Evolutionary conservation across 148 eudicot genomes (phyloP).

Genomic region (Gaultheria prostrata): DNA sequence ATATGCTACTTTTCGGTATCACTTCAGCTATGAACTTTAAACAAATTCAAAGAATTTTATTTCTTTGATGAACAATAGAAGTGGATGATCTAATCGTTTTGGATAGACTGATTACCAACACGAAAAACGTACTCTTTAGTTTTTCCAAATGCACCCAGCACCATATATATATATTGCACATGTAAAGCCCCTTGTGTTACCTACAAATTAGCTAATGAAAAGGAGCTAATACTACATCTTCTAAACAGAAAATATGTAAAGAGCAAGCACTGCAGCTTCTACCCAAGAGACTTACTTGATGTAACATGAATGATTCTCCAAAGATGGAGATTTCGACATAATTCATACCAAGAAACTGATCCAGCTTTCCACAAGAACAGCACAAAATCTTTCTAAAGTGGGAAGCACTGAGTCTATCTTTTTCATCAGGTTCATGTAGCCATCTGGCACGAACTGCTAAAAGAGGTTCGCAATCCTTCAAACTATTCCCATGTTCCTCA

Average conservation of each 20-base stretch:
- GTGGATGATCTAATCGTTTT: neutral
- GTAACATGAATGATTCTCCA: conserved; percentile 98
- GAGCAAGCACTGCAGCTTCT: neutral
- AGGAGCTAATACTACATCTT: neutral
- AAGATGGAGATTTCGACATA: conserved; percentile 75
- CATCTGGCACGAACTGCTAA: conserved; percentile 58
- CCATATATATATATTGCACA: neutral
- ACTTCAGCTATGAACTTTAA: neutral
- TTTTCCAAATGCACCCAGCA: neutral
- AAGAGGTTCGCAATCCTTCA: conserved; percentile 25
- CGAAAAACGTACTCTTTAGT: neutral
- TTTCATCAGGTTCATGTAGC: conserved; percentile 75
- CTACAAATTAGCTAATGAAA: neutral
- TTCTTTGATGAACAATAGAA: neutral
- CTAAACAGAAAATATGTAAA: neutral
- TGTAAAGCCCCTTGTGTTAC: neutral
- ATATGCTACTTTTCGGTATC: neutral
- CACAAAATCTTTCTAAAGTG: conserved; percentile 84
- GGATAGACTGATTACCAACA: neutral
- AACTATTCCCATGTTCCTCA: conserved; percentile 26
- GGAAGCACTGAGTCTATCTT: conserved; percentile 67
- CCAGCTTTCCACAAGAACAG: conserved; percentile 76
- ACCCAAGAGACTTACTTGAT: conserved; percentile 64
- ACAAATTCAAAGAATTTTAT: neutral
- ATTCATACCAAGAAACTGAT: conserved; percentile 46